Evolutionary conservation across 192 early-diverging fungal genomes (phyloP).

Genomic region (Coemansia sp.): DNA sequence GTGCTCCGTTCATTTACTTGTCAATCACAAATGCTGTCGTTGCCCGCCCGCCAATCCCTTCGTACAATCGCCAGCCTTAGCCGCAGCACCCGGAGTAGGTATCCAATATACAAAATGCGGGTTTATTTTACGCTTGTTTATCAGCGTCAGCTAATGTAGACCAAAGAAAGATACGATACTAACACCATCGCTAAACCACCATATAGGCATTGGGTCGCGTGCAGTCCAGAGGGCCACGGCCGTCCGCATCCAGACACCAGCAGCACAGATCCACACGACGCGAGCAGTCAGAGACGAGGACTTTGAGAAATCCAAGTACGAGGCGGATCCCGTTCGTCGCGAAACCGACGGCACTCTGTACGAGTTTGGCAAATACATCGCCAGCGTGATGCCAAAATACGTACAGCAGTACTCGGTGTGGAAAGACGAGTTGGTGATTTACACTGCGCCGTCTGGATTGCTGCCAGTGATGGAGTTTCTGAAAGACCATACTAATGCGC

Average conservation of each 20-base stretch:
- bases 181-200: no score
- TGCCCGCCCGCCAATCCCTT: background rate
- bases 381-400: conserved; percentile 85
- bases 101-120: conserved; percentile 1
- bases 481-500: conserved; percentile 86
- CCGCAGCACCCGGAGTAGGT: background rate
- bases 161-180: background rate
- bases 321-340: conserved; percentile 40
- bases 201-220: conserved; percentile 5
- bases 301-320: conserved; percentile 30
- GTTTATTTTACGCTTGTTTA: no score
- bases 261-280: conserved; percentile 38
- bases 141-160: background rate
- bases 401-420: conserved; percentile 97
- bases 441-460: conserved; percentile 82
- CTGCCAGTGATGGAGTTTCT: conserved; percentile 83
- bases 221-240: background rate
- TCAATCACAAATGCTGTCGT: background rate
- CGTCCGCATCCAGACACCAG: background rate
- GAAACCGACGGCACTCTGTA: conserved; percentile 58
- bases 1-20: background rate
- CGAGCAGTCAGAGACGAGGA: conserved; percentile 27
- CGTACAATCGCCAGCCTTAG: background rate
- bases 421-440: conserved; percentile 97
- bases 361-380: conserved; percentile 88